Conservation (phyloP, 1,284 basidiomycete species). For the Leccinum olivaceoglutinosum region DNA sequence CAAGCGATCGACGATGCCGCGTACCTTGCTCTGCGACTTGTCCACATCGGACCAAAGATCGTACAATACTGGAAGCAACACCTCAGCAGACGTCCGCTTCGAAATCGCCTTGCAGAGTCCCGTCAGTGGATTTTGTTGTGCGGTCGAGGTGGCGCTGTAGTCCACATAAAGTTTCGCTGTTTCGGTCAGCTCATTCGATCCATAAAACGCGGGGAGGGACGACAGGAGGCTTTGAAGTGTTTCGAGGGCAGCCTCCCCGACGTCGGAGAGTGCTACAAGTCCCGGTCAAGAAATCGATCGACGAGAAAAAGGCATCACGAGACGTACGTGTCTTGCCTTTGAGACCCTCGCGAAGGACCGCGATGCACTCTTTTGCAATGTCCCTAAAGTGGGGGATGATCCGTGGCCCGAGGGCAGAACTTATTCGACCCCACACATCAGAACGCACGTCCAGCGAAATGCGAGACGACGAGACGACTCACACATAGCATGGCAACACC, state of each 20-base stretch:
- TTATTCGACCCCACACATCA: conserved; percentile 29
- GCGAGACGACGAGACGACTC: conserved; percentile 18
- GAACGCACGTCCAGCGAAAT: conserved; percentile 3
- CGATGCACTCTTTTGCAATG: conserved; percentile 58
- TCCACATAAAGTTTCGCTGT: conserved; percentile 57
- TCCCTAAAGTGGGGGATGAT: conserved; percentile 78
- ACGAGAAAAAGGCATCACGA: not conserved
- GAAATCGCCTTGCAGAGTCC: conserved; percentile 52
- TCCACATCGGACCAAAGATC: conserved; percentile 48
- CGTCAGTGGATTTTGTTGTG: conserved; percentile 28
- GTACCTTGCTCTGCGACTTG: conserved; percentile 33
- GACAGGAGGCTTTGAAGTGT: conserved; percentile 53
- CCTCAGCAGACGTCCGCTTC: conserved; percentile 64
- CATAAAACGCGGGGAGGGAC: conserved; percentile 71
- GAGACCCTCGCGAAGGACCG: conserved; percentile 41
- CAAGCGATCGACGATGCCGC: conserved; percentile 2
- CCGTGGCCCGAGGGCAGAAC: conserved; percentile 76
- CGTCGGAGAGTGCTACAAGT: conserved; percentile 16
- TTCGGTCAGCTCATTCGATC: conserved; percentile 49
- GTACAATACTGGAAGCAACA: conserved; percentile 59
- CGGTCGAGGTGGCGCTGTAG: conserved; percentile 27
- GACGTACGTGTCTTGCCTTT: conserved; percentile 30
- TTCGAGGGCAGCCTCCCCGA: conserved; percentile 37
- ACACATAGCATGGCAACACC: conserved; percentile 60
- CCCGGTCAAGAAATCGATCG: not conserved